Conservation (phyloP, 129 eudicot species). For the Saposhnikovia divaricata region DNA sequence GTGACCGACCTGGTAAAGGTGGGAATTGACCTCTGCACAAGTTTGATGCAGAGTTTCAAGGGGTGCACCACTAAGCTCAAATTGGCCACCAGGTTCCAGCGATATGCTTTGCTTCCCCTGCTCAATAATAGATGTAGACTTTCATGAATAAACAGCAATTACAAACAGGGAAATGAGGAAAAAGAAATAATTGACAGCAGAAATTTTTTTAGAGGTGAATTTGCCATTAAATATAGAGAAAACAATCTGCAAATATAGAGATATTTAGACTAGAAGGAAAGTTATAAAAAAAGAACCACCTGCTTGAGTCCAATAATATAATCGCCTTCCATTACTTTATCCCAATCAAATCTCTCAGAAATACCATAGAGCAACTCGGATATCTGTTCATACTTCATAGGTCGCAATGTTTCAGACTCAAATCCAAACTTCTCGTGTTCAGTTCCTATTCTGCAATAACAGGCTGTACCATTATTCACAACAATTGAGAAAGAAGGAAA, state of each 20-base stretch:
- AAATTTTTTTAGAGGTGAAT: neutral
- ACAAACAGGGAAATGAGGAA: neutral
- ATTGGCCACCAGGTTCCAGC: constrained; percentile 97
- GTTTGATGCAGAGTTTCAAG: constrained; percentile 99
- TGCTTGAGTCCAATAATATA: constrained; percentile 90
- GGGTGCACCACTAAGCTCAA: constrained; percentile 99
- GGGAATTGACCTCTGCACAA: constrained; percentile 97
- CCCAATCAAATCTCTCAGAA: constrained; percentile 99
- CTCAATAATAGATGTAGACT: constrained; percentile 8
- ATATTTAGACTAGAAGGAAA: neutral
- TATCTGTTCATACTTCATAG: constrained; percentile 87
- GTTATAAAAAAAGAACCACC: constrained; percentile 30
- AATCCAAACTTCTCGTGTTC: constrained; percentile 98
- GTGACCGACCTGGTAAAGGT: constrained; percentile 85
- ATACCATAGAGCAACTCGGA: constrained; percentile 80
- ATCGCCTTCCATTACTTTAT: constrained; percentile 90
- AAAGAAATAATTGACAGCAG: neutral
- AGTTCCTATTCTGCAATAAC: constrained; percentile 82
- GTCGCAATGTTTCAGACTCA: constrained; percentile 66
- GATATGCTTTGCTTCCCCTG: constrained; percentile 99
- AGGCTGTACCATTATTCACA: constrained; percentile 13
- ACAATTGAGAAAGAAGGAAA: neutral
- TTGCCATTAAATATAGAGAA: neutral
- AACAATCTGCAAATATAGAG: neutral
- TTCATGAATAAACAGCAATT: neutral